Base-by-base conservation (phyloP, 306 rosid genomes). In the Cotoneaster glaucophyllus region DNA sequence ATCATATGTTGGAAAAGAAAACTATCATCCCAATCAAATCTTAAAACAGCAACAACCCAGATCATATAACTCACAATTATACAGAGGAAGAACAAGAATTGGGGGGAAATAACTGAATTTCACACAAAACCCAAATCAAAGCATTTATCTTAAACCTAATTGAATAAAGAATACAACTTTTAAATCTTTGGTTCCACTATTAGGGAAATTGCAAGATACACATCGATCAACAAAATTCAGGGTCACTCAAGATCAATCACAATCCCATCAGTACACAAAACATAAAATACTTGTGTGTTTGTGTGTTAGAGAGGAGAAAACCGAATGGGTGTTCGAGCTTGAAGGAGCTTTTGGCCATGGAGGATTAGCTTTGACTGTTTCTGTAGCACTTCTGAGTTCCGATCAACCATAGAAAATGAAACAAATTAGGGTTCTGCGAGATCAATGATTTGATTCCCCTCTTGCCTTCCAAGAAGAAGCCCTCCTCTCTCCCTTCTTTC, bases 321-420 rank as follows among this genome's bases (percentile, higher is more conserved):
- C 86, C 88, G 6, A 85, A 86, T 15, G 86, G 86, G 48, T 85
- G 88, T 69, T 85, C 88, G 22, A 82, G 81, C 79, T 85, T 85
- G 86, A 85, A 85, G 79, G 84, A 85, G 76, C 88, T 82, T 53
- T 85, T 82, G 63, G 86, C 86, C 88, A 85, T 82, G 77, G 74
- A 29, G 52, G 48, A 67, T 67, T 65, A 17, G 37, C 39, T 53
- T 3, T 28, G 34, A 62, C 74, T 57, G 67, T 12, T 65, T 29
- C 11, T 32, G 43, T 50, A 58, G 39, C 73, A 53, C 28, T 72
- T 41, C 28, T 32, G 71, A 65, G 61, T 57, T 77, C 50, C 54
- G 31, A 67, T 57, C 52, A 69, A 14, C 48, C 28, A 64, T 4
- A 48, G 14, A 53, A 4, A 53, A 64, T 37, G 21, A 44, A 4